Conservation (phyloP, 1,284 basidiomycete species). For the Athelia sp. region DNA sequence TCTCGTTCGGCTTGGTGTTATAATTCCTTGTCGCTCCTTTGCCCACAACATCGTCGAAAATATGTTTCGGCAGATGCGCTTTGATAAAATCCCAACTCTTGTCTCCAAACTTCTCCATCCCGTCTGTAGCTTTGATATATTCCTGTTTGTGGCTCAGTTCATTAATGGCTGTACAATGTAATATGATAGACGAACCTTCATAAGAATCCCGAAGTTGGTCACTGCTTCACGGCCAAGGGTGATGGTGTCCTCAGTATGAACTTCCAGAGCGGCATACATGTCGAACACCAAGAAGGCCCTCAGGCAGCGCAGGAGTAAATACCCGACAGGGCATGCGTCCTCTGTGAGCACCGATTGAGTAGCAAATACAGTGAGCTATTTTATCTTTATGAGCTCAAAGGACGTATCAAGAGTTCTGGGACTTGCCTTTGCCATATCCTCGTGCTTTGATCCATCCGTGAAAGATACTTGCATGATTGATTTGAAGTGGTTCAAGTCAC, state of each 20-base stretch:
- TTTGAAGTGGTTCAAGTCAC: constrained; percentile 29
- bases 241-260: constrained; percentile 27
- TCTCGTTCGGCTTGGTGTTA: constrained; percentile 28
- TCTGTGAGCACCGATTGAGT: constrained; percentile 19
- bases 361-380: constrained; percentile 23
- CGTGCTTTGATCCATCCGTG: constrained; percentile 30
- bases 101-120: neutral
- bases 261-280: constrained; percentile 22
- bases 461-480: constrained; percentile 23
- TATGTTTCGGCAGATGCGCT: constrained; percentile 23
- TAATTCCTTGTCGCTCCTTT: constrained; percentile 28
- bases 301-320: constrained; percentile 20
- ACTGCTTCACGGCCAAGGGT: constrained; percentile 16
- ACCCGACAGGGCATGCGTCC: constrained; percentile 9
- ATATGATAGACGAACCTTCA: constrained; percentile 21
- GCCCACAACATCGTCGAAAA: constrained; percentile 23
- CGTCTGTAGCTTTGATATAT: neutral
- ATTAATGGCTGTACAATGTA: neutral
- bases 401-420: neutral
- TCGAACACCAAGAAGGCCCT: constrained; percentile 24
- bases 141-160: neutral
- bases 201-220: constrained; percentile 9
- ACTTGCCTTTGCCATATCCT: constrained; percentile 33
- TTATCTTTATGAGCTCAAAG: neutral
- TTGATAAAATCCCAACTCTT: constrained; percentile 34